Evolutionary conservation across 345 rosid genomes (phyloP).

Genomic region (Rhodomyrtus tomentosa): DNA sequence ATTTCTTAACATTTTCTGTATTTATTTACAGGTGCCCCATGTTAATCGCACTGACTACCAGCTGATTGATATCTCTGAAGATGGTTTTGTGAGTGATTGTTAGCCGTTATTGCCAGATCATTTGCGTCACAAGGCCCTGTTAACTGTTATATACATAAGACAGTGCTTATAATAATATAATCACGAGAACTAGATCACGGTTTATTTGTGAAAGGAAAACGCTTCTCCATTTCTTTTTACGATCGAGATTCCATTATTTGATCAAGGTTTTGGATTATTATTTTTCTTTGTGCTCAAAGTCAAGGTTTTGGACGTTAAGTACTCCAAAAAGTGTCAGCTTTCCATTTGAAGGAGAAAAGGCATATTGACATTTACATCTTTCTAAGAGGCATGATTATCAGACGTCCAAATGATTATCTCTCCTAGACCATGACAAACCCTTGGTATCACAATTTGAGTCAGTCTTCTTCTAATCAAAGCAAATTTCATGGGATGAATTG

Average conservation of each 20-base stretch:
- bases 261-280: neutral
- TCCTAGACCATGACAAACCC: neutral
- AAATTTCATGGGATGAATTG: neutral
- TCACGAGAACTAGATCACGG: neutral
- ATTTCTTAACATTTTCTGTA: neutral
- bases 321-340: neutral
- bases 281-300: too few species aligned
- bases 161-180: neutral
- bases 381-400: neutral
- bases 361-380: neutral
- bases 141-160: neutral
- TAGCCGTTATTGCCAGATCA: neutral
- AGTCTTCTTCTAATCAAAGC: neutral
- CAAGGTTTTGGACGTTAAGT: neutral
- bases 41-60: slow-evolving; percentile 66
- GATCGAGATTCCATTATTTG: neutral
- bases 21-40: slow-evolving; percentile 46
- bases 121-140: neutral
- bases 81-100: slow-evolving; percentile 58
- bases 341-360: neutral
- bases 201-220: neutral
- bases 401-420: neutral
- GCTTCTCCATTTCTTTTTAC: neutral
- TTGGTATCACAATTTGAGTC: neutral
- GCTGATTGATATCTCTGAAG: slow-evolving; percentile 67